Evolutionary conservation across 2,329 filamentous ascomycete genomes (phyloP), one percentile per base, ranked within the genome.

Genomic region (Purpureocillium lavendulum): DNA sequence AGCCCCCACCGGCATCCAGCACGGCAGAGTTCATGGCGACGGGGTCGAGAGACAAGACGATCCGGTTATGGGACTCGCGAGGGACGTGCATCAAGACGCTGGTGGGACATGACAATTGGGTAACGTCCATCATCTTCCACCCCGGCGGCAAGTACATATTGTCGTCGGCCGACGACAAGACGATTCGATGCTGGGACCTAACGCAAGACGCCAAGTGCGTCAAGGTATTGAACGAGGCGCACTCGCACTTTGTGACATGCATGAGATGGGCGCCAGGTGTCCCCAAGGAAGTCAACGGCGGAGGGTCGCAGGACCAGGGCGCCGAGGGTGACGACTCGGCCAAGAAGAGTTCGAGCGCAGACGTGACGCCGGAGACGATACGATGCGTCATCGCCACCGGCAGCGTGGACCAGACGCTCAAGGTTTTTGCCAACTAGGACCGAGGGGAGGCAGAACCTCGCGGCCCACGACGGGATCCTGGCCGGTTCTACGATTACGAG

Each of bases 101-200:
- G 2, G 66, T 80, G 1, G 90, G 90, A 2, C 90, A 96, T 57
- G 89, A 96, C 59, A 96, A 96, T 58, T 97, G 90, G 90, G 79
- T 97, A 8, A 80, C 87, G 26, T 84, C 76, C 1, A 63, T 96
- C 6, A 80, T 87, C 9, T 97, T 95, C 59, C 90, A 96, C 53
- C 90, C 90, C 0, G 85, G 87, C 8, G 90, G 90, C 33, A 94
- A 90, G 61, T 96, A 92, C 54, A 72, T 97, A 2, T 65, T 97
- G 6, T 89, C 83, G 7, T 86, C 84, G 15, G 77, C 83, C 13
- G 90, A 97, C 58, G 90, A 97, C 65, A 94, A 92, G 66, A 89
- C 87, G 4, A 71, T 97, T 43, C 75, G 89, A 40, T 96, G 89
- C 67, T 97, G 90, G 90, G 90, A 97, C 65, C 67, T 97, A 18